phyloP scores from a whole-genome alignment of 2,329 filamentous ascomycete genomes.

The Chrysoporthe puriensis region DNA sequence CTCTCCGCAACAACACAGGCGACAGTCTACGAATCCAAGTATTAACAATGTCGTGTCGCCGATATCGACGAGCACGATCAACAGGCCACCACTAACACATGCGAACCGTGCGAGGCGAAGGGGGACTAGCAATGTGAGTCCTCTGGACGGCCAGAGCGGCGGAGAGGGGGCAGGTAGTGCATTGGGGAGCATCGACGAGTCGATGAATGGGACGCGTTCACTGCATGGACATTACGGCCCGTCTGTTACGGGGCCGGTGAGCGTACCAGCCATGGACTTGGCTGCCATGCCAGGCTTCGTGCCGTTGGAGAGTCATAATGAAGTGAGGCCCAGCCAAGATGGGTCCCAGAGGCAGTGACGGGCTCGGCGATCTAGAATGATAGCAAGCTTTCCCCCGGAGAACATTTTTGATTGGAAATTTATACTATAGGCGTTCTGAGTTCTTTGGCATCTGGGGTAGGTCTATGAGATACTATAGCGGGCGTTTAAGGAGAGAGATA shows the following conservation, averaged over 20 bases:
- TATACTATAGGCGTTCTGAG: not conserved
- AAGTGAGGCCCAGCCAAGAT: not conserved
- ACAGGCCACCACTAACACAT: slow-evolving; percentile 12
- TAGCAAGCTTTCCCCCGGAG: not conserved
- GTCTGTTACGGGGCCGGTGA: slow-evolving; percentile 36
- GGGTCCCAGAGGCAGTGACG: not conserved
- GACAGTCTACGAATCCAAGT: slow-evolving; percentile 6
- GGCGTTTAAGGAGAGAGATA: not conserved
- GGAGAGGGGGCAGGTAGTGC: slow-evolving; percentile 23
- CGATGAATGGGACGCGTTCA: slow-evolving; percentile 24
- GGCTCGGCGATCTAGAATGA: not conserved
- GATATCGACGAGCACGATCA: slow-evolving; percentile 11
- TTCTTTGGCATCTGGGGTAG: not conserved
- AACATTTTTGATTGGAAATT: not conserved
- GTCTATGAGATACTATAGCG: not conserved
- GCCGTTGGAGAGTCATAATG: slow-evolving; percentile 11
- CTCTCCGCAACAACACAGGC: slow-evolving; percentile 9
- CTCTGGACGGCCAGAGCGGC: slow-evolving; percentile 30
- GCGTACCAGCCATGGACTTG: slow-evolving; percentile 26
- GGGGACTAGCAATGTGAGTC: slow-evolving; percentile 36
- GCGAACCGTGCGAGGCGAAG: slow-evolving; percentile 32
- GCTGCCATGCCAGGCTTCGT: slow-evolving; percentile 23
- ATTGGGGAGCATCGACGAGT: slow-evolving; percentile 46
- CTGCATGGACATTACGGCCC: slow-evolving; percentile 55
- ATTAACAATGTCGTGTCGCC: slow-evolving; percentile 20